Conservation (phyloP, 2,329 filamentous ascomycete species). For the Colletotrichum kahawae region DNA sequence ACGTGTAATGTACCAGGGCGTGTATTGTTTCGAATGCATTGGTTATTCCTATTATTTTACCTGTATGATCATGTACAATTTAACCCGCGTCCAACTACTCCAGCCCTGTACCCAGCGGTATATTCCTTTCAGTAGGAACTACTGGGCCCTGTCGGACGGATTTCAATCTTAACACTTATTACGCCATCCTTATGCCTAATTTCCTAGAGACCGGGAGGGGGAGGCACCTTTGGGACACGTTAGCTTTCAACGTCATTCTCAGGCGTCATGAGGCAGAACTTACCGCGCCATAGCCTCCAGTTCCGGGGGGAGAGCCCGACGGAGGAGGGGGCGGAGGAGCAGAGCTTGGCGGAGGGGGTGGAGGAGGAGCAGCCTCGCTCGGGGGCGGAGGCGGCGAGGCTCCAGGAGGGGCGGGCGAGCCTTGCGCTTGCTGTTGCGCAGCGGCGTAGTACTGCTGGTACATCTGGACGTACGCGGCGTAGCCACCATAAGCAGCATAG, state of each 20-base stretch:
- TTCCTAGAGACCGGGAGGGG: conserved; percentile 57
- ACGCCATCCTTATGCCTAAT: background rate
- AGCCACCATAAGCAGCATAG: conserved; percentile 91
- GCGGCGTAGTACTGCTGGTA: conserved; percentile 74
- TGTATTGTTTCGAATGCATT: background rate
- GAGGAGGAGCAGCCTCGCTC: conserved; percentile 66
- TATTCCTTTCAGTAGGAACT: background rate
- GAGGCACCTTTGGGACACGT: conserved; percentile 55
- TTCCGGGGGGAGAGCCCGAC: conserved; percentile 55
- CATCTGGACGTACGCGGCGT: conserved; percentile 76
- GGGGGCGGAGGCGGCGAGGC: conserved; percentile 63
- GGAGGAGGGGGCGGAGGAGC: conserved; percentile 57
- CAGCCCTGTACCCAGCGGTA: background rate
- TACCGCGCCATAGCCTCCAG: conserved; percentile 68
- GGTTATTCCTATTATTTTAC: conserved; percentile 7
- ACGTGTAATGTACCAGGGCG: background rate
- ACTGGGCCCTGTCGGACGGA: background rate
- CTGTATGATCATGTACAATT: conserved; percentile 10
- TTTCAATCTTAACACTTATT: background rate
- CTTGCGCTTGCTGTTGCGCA: conserved; percentile 54
- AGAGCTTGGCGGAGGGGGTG: conserved; percentile 62
- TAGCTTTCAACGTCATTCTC: background rate
- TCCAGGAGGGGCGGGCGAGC: conserved; percentile 50
- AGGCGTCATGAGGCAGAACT: conserved; percentile 31
- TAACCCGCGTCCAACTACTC: background rate